Evolutionary conservation across 441 rosid species (phyloP), one percentile per base, ranked within the genome.

Genomic region (Brassica hybrid): DNA sequence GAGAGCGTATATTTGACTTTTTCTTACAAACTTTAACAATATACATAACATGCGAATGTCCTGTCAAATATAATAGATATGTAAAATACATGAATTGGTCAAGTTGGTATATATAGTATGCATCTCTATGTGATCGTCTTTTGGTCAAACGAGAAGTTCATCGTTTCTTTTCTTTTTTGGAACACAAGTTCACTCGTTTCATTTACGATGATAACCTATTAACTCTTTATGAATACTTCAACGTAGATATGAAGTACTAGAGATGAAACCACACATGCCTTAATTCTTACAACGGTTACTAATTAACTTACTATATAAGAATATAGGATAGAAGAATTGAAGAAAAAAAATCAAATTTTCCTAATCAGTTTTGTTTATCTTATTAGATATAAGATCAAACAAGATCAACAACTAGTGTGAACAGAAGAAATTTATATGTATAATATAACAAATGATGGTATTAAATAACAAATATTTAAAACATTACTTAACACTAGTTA

Each of bases 1-100:
- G 72, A 71, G 67, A 54, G 50, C 80, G 41, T 45, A 78, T 34
- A 48, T 78, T 72, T 77, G 77, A 78, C 77, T 66, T 77, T 57
- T 77, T 45, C 41, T 56, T 65, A 7, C n/a, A 72, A 58, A 27
- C n/a, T 5, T 21, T 7, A 14, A 61, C 34, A 59, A n/a, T 67
- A 50, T 67, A 59, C 34, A 14, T 78, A 67, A 67, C 64, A 73
- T 78, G 74, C 34, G 36, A 50, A 61, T 73, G 65, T 67, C 9
- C 36, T 18, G 67, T 17, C 43, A 34, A 59, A 71, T 23, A 36
- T 36, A 8, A 36, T 68, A 36, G 10, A 73, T n/a, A 12, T 63
- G 65, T 27, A 14, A 11, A 23, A 54, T 38, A 66, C 52, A 52
- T 50, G 2, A 32, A 17, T 48, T 36, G 54, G 38, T 32, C 69